Evolutionary conservation across 805 yeast species (phyloP).

Genomic region (Candida argentea): DNA sequence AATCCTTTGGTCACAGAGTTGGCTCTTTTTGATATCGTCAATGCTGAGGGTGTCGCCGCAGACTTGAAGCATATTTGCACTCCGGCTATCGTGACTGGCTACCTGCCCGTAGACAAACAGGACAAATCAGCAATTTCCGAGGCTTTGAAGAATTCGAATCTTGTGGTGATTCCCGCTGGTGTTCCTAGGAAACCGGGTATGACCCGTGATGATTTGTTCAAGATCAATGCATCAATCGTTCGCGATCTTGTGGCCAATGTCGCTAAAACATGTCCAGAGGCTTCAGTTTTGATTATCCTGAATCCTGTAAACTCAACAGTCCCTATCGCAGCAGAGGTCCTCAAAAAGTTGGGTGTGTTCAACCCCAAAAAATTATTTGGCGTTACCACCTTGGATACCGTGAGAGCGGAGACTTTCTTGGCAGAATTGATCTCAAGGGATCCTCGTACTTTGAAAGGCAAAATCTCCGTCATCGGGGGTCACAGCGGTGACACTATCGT

Average conservation of each 20-base stretch:
- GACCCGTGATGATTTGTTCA: conserved; percentile 39
- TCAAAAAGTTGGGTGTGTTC: conserved; percentile 36
- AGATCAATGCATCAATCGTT: conserved; percentile 35
- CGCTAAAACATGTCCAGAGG: conserved; percentile 29
- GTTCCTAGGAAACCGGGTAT: conserved; percentile 40
- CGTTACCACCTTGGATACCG: conserved; percentile 36
- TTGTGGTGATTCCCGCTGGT: conserved; percentile 38
- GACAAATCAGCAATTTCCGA: conserved; percentile 26
- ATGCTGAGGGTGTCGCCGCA: conserved; percentile 37
- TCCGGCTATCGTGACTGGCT: conserved; percentile 29
- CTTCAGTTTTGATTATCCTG: conserved; percentile 35
- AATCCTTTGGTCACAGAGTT: conserved; percentile 29
- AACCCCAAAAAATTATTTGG: conserved; percentile 37
- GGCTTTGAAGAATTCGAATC: conserved; percentile 28
- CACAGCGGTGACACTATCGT: conserved; percentile 39
- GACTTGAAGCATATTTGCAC: conserved; percentile 34
- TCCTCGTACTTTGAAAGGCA: conserved; percentile 26
- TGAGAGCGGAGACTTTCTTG: conserved; percentile 37
- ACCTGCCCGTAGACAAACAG: conserved; percentile 29
- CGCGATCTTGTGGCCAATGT: conserved; percentile 33
- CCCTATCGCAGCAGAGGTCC: conserved; percentile 39
- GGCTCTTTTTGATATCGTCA: conserved; percentile 33
- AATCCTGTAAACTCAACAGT: conserved; percentile 40
- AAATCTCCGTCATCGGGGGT: conserved; percentile 35
- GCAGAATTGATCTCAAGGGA: conserved; percentile 23